Conservation (phyloP, 2,329 filamentous ascomycete genomes). For the Phialocephala subalpina region DNA sequence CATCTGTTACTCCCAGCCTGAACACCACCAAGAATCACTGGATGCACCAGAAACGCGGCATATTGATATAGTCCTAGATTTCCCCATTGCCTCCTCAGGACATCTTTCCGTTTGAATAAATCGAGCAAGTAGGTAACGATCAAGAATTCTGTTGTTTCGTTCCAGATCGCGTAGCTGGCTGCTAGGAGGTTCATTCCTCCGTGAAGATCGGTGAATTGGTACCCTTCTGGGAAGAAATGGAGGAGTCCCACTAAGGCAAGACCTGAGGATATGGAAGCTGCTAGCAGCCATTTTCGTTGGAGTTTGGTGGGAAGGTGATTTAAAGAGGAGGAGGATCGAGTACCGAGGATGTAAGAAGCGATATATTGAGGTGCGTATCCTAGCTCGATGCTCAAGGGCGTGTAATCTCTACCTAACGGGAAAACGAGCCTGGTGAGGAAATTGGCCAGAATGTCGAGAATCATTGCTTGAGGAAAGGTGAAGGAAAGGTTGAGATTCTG, state of each 20-base stretch:
- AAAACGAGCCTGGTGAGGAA: not conserved
- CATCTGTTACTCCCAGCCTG: not conserved
- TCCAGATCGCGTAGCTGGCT: slow-evolving; percentile 21
- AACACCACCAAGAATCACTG: slow-evolving; percentile 17
- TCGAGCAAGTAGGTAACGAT: slow-evolving; percentile 14
- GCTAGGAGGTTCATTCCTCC: slow-evolving; percentile 15
- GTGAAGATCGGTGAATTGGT: not conserved
- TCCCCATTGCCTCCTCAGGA: slow-evolving; percentile 21
- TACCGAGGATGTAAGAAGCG: slow-evolving; percentile 9
- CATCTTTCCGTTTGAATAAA: slow-evolving; percentile 13
- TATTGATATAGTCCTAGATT: slow-evolving; percentile 22
- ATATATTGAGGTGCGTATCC: not conserved
- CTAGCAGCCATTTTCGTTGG: not conserved
- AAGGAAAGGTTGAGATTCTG: not conserved
- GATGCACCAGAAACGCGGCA: slow-evolving; percentile 25
- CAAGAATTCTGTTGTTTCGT: slow-evolving; percentile 21
- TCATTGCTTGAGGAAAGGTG: not conserved
- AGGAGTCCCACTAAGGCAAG: not conserved
- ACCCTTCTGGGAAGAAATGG: not conserved
- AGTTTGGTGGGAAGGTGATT: not conserved
- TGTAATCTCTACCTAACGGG: not conserved
- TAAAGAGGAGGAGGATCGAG: not conserved
- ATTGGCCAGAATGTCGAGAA: not conserved
- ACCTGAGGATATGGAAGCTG: not conserved
- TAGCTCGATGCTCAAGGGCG: not conserved